Evolutionary conservation across 371 early-diverging fungal genomes (phyloP), one percentile per base, ranked within the genome.

Genomic region (Syncephalastrum racemosum): DNA sequence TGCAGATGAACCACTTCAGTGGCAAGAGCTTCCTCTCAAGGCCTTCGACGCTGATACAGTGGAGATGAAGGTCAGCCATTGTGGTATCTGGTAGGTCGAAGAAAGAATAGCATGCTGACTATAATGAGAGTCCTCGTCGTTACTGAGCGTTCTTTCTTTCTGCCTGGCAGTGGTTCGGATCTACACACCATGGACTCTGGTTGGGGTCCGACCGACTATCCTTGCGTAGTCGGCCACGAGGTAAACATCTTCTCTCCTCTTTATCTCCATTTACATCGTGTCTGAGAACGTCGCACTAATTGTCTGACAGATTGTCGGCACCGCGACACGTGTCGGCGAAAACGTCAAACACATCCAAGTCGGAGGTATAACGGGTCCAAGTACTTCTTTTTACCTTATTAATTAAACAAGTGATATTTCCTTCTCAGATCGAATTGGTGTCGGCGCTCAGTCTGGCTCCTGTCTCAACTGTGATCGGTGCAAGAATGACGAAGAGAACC

Each of bases 361-460:
- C 42, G 92, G 89, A 40, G 36, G 36, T 31, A 31, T 12, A 31
- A 12, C 36, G 10, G 10, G 10, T 31, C 2, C 10, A 12, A 8
- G 36, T 31, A 31, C 36, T 31, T 31, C 36, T 31, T 31, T 3
- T 31, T 31, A 31, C 36, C 36, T 5, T 31, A 31, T 31, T 31
- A 31, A n/a, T n/a, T n/a, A 31, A 31, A 1, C 36, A 31, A 10
- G 0, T n/a, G 12, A 31, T 31, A 31, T 31, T 5, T 31, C n/a
- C n/a, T 31, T 31, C 36, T 31, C 36, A 31, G 86, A 89, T 57
- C 53, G 80, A 5, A 86, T 89, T 47, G 92, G 92, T 31, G 83
- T 84, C 13, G 90, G 90, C 15, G 82, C 82, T 27, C 83, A 85
- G 63, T 70, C 67, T 16, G 73, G 68, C 23, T 65, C 80, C 5